phyloP scores from a whole-genome alignment of 495 filamentous ascomycete genomes.

The Penicillium diatomitis region DNA sequence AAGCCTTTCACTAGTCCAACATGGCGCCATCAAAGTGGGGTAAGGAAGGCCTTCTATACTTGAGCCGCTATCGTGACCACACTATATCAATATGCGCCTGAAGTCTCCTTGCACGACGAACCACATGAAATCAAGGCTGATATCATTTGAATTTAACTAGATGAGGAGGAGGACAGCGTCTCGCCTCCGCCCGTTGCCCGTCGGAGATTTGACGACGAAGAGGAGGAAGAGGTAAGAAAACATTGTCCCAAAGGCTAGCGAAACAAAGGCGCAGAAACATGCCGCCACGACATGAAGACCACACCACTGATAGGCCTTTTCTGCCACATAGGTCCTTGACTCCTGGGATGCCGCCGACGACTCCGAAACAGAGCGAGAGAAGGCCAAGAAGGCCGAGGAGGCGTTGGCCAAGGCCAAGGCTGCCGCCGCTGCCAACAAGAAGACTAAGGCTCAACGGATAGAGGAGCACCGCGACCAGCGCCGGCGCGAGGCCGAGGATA shows the following conservation, averaged over 20 bases:
- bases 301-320: too few species aligned
- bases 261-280: too few species aligned
- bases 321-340: conserved; percentile 63
- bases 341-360: conserved; percentile 97
- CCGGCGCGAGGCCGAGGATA: conserved; percentile 34
- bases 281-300: too few species aligned
- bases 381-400: conserved; percentile 77
- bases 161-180: conserved; percentile 60
- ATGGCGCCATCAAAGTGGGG: conserved; percentile 46
- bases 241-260: background rate
- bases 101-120: background rate
- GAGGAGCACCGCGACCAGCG: conserved; percentile 56
- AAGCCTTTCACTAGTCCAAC: conserved; percentile 12
- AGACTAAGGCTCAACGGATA: conserved; percentile 79
- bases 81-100: background rate
- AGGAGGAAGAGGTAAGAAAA: conserved; percentile 73
- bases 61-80: background rate
- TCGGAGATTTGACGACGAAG: conserved; percentile 82
- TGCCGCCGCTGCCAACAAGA: conserved; percentile 88
- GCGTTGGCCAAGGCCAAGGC: conserved; percentile 83
- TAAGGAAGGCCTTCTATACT: conserved; percentile 25
- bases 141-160: conserved; percentile 25
- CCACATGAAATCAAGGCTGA: background rate
- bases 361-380: conserved; percentile 92
- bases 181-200: conserved; percentile 52